These are phyloP conservation scores for Umbellularia californica DNA, from an alignment of 164 flowering plant genomes.

Conservation along the genomic window DNA sequence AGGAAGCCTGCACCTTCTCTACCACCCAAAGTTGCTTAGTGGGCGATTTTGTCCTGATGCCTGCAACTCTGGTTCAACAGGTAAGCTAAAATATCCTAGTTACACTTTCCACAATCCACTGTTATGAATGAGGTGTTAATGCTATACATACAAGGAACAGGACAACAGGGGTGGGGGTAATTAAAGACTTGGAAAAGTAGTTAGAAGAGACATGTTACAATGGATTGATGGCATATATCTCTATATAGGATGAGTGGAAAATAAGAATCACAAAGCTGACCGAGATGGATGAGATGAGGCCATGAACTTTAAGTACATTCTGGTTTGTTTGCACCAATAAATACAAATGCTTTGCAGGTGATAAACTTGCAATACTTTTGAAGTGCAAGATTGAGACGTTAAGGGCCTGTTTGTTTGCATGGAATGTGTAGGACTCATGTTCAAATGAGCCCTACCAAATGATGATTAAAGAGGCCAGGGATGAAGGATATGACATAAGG, in stretches of 20 bases:
- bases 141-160: neutral
- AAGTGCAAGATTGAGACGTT: neutral
- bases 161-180: neutral
- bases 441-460: too few species aligned
- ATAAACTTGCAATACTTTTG: neutral
- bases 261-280: neutral
- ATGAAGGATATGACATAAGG: too few species aligned
- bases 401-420: neutral
- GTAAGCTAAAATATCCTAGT: constrained; percentile 23
- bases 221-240: neutral
- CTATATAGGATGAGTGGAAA: neutral
- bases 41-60: constrained; percentile 99
- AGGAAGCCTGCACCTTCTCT: constrained; percentile 79
- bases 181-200: neutral
- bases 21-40: constrained; percentile 86
- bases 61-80: constrained; percentile 92
- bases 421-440: too few species aligned
- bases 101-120: neutral
- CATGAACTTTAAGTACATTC: neutral
- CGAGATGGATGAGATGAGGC: neutral
- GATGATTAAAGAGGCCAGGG: too few species aligned
- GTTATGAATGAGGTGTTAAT: too few species aligned
- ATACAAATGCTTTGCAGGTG: neutral
- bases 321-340: neutral
- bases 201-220: neutral